A percentile compares a stretch with the other conserved stretches of the same genome.
phyloP scores from a whole-genome alignment of 129 eudicot species.

The Ambrosia artemisiifolia region DNA sequence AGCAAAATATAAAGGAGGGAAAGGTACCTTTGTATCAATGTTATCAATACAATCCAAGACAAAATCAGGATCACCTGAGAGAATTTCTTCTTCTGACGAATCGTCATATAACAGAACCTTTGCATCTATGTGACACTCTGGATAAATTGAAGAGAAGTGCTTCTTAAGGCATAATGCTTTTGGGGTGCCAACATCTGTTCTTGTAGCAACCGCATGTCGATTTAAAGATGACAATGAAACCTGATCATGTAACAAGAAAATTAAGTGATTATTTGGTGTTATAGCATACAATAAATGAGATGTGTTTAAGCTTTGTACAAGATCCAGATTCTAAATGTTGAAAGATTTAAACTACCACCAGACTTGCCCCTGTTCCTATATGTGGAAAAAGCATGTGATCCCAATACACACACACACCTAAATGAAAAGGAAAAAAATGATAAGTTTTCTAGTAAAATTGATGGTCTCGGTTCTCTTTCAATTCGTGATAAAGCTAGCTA shows the following conservation, averaged over 20 bases:
- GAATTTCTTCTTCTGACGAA: slow-evolving; percentile 90
- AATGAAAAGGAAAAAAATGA: not conserved
- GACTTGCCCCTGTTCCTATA: not conserved
- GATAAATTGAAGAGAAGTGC: slow-evolving; percentile 77
- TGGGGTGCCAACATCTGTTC: slow-evolving; percentile 97
- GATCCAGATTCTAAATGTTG: not conserved
- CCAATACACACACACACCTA: not conserved
- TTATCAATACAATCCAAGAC: slow-evolving; percentile 98
- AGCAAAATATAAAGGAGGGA: slow-evolving; percentile 9
- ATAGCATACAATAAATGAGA: not conserved
- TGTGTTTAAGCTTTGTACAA: not conserved
- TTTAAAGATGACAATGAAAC: slow-evolving; percentile 97
- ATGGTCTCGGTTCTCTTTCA: not conserved
- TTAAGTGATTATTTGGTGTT: not conserved
- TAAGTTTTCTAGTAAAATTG: not conserved
- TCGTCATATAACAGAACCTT: slow-evolving; percentile 76
- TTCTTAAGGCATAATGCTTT: slow-evolving; percentile 95
- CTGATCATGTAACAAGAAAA: slow-evolving; percentile 32
- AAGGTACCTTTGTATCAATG: slow-evolving; percentile 90
- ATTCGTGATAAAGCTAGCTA: not conserved
- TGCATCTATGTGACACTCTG: slow-evolving; percentile 89
- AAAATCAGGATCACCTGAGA: slow-evolving; percentile 88
- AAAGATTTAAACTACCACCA: not conserved
- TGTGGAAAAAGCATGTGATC: not conserved
- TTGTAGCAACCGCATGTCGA: slow-evolving; percentile 97